Evolutionary conservation across 805 yeast genomes (phyloP).

Genomic region (Ogataea glucozyma): DNA sequence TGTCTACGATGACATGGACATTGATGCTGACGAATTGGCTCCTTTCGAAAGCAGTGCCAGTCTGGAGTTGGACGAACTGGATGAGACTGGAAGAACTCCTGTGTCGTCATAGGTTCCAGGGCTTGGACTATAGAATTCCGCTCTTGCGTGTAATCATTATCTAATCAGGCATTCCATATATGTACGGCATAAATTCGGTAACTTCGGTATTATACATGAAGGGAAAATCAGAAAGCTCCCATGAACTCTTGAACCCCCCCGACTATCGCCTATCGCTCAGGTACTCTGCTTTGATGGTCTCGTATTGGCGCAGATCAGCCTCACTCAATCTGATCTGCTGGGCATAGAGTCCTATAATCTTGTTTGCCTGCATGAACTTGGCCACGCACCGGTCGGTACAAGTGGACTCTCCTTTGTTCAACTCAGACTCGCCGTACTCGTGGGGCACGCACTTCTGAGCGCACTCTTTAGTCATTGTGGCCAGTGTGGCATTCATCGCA

Average conservation of each 20-base stretch:
- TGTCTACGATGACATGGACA: conserved; percentile 18
- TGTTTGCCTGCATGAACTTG: conserved; percentile 76
- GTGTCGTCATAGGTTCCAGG: no score
- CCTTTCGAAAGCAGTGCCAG: conserved; percentile 14
- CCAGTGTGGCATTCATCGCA: conserved; percentile 54
- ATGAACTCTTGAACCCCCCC: not conserved
- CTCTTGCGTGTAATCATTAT: conserved; percentile 8
- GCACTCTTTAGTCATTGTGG: conserved; percentile 61
- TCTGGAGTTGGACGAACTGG: conserved; percentile 23
- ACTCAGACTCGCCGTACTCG: conserved; percentile 83
- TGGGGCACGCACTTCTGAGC: conserved; percentile 76
- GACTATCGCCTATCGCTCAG: not conserved
- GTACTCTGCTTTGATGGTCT: conserved; percentile 27
- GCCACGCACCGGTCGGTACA: conserved; percentile 87
- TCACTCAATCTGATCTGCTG: conserved; percentile 47
- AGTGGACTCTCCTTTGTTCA: conserved; percentile 78
- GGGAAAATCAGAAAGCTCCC: no score
- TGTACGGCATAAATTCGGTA: no score
- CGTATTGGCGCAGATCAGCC: conserved; percentile 36
- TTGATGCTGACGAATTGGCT: conserved; percentile 12
- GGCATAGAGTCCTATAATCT: conserved; percentile 56
- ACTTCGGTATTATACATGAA: conserved; percentile 3
- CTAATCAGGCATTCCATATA: conserved; percentile 7
- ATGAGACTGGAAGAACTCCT: no score
- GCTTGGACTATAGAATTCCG: no score